Base-by-base conservation (phyloP, 2,329 filamentous ascomycete genomes). In the Colletotrichum paranaense region DNA sequence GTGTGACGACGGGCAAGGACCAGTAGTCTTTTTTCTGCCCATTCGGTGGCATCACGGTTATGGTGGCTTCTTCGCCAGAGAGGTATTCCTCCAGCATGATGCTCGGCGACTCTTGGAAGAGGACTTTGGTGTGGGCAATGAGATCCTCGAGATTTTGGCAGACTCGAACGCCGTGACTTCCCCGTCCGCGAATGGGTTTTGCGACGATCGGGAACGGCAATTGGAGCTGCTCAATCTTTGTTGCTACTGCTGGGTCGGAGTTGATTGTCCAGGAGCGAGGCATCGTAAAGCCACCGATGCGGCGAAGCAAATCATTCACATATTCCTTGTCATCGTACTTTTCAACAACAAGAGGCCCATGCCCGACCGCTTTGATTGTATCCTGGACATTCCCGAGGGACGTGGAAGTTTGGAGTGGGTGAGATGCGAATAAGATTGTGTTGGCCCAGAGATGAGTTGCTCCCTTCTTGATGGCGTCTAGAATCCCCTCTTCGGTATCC, bases 1-100 rank as follows among this genome's bases (percentile, higher is more conserved):
- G 81, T 0, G 79, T 79, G 11, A 88, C 86, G 0, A 86, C 79
- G 0, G 85, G 85, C 42, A 88, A 76, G 4, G 84, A 79, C 82
- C 83, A 86, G 35, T 52, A 22, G 5, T 35, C 32, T 7, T 32
- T 26, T 1, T n/a, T 49, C 0, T 70, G 74, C 0, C 53, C 66
- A 0, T 80, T 82, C 2, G 86, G 86, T 1, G 87, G 86, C 86
- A 89, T 88, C 0, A 89, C 83, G 0, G 86, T 88, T 2, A 89
- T 81, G 0, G 87, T 89, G 0, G 80, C 86, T 75, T 89, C 87
- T 70, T 87, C 82, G 1, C 86, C 86, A 0, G 78, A 68, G 0
- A 89, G 81, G 68, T 82, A 88, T 70, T 89, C 82, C 72, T 89
- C 86, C 0, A 88, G 46, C 74, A 89, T 84, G 16, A 86, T 80